phyloP scores from a whole-genome alignment of 768 basidiomycete species.

The Mycena crocata region DNA sequence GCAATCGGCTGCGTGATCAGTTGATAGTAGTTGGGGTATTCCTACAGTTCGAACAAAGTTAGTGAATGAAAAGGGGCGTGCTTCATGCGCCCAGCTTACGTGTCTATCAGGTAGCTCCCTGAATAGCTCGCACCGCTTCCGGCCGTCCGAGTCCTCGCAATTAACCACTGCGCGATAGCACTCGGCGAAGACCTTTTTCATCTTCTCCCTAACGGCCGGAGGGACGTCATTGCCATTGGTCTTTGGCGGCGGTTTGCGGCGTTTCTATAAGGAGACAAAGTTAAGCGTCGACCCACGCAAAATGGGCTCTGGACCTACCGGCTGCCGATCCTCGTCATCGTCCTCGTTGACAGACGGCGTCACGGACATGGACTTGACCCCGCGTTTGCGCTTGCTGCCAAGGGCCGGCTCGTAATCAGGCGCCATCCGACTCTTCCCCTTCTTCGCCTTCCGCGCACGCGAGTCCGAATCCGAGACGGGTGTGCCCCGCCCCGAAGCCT shows the following conservation, averaged over 20 bases:
- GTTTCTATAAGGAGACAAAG: constrained; percentile 67
- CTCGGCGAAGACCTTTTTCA: constrained; percentile 88
- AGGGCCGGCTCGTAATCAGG: constrained; percentile 59
- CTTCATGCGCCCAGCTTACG: constrained; percentile 51
- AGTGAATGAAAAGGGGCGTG: constrained; percentile 25
- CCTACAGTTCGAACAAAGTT: constrained; percentile 54
- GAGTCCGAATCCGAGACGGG: constrained; percentile 71
- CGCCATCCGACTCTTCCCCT: constrained; percentile 64
- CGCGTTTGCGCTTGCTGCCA: constrained; percentile 83
- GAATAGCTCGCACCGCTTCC: constrained; percentile 90
- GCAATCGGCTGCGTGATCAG: constrained; percentile 91
- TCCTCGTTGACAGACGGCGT: constrained; percentile 84
- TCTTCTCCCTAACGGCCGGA: constrained; percentile 71
- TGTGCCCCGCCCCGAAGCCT: constrained; percentile 72
- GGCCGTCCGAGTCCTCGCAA: constrained; percentile 78
- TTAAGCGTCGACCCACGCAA: constrained; percentile 11
- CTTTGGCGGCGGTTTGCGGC: constrained; percentile 77
- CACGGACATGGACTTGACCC: constrained; percentile 77
- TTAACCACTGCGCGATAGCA: constrained; percentile 79
- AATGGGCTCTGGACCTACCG: constrained; percentile 54
- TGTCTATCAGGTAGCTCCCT: constrained; percentile 85
- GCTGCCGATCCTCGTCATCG: constrained; percentile 81
- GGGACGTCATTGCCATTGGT: constrained; percentile 61
- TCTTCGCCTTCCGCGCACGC: constrained; percentile 71
- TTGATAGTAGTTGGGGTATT: constrained; percentile 93